Base-by-base conservation (phyloP, 2,329 filamentous ascomycete genomes). In the Aspergillus proliferans region DNA sequence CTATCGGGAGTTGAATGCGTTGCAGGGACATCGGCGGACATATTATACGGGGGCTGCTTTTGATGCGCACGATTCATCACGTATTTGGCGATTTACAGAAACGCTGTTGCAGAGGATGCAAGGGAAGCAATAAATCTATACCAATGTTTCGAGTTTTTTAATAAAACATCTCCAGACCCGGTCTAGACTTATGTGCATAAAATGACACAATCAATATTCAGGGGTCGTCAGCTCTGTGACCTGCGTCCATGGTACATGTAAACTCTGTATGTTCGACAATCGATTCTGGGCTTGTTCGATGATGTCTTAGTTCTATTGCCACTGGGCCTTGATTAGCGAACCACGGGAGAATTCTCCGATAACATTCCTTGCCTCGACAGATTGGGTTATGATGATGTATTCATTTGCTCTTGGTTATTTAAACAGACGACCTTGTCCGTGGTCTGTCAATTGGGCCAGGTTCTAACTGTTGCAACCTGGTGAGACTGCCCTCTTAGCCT, bases 1-100 rank as follows among this genome's bases (percentile, higher is more conserved):
- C 46, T 63, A 71, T 40, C 53, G 66, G 40, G 48, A 68, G 7
- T 53, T 69, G 34, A 68, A 71, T 36, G 61, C 56, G 0, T 56
- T 74, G 19, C 71, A 75, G 56, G 71, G 70, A 1, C 50, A 58
- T 21, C 55, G 59, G 15, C 60, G 53, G 8, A 74, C 70, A 3
- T 74, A 57, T 50, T 74, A 65, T 49, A 71, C 71, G 0, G 71
- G 70, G 0, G 68, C 51, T 9, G 47, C 51, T 2, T 53, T 47
- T n/a, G 38, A 54, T 18, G 14, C 43, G 38, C 50, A 52, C n/a
- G 45, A 49, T 3, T 48, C 50, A 7, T 46, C 52, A 7, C 45
- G 30, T 8, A 44, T 50, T 2, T 50, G 48, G 47, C 24, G 18
- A 45, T 34, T 47, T 44, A 28, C 40, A 3, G 21, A 41, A 19